These are phyloP conservation scores for Fusarium chaquense DNA, from an alignment of 2,329 filamentous ascomycete species.

Conservation along the genomic window DNA sequence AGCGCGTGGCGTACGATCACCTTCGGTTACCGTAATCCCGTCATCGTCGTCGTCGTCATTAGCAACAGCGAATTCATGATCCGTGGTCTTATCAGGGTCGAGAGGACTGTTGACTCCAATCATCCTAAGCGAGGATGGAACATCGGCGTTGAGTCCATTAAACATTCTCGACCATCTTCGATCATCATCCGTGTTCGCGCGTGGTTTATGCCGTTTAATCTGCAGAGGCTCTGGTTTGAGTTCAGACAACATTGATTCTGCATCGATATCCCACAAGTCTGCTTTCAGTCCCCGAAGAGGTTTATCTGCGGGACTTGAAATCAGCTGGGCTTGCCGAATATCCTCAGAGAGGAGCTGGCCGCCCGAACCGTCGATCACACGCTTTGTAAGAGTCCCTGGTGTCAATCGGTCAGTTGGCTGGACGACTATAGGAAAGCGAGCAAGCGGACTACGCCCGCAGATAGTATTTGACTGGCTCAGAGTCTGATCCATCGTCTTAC, in stretches of 20 bases:
- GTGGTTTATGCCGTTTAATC: slow-evolving; percentile 28
- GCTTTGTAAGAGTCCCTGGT: slow-evolving; percentile 40
- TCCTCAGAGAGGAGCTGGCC: slow-evolving; percentile 40
- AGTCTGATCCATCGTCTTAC: slow-evolving; percentile 20
- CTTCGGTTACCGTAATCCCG: not conserved
- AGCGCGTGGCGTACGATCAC: slow-evolving; percentile 9
- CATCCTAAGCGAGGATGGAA: slow-evolving; percentile 5
- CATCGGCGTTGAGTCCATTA: slow-evolving; percentile 17
- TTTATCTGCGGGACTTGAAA: slow-evolving; percentile 31
- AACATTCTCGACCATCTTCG: slow-evolving; percentile 34
- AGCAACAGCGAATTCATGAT: not conserved
- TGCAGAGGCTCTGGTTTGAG: slow-evolving; percentile 46
- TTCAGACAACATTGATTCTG: slow-evolving; percentile 32
- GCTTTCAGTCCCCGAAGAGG: slow-evolving; percentile 39
- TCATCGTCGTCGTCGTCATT: not conserved
- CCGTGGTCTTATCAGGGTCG: not conserved
- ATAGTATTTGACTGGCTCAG: slow-evolving; percentile 25
- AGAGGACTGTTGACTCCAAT: slow-evolving; percentile 5
- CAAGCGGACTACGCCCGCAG: slow-evolving; percentile 41
- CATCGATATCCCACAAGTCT: slow-evolving; percentile 38
- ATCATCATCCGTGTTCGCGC: slow-evolving; percentile 10
- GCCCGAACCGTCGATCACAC: slow-evolving; percentile 44
- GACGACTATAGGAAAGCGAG: slow-evolving; percentile 48
- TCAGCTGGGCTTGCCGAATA: slow-evolving; percentile 27
- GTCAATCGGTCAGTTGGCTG: slow-evolving; percentile 43